Base-by-base conservation (phyloP, 352 stramenopile genomes). In the Pythium volutum region DNA sequence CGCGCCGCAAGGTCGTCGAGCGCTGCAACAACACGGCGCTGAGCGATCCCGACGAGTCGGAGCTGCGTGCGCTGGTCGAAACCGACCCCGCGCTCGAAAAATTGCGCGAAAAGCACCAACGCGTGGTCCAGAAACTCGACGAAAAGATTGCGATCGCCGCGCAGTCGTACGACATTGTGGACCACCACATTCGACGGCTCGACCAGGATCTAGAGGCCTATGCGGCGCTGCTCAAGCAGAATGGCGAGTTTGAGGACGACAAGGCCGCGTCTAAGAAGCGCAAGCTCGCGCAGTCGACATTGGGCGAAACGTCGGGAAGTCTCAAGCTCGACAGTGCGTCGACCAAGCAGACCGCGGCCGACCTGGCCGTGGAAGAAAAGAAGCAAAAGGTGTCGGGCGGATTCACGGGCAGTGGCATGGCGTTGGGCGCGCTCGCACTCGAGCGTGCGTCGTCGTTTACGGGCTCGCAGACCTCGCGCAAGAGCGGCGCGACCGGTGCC, bases 61-160 rank as follows among this genome's bases (percentile, higher is more conserved):
- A 92, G 66, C 70, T 94, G 25, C 76, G 76, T 26, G 71, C 72
- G 60, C 71, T 94, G 34, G 84, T 94, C 38, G 81, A 75, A 20
- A 67, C 75, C 16, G 79, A 91, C 43, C 76, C 73, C 34, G 61
- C 69, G 46, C 60, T 89, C 20, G 50, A 67, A 38, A 67, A 55
- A 9, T 67, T 95, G 23, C 64, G 68, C 12, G 64, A 78, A 34
- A 91, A 85, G 63, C 81, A 88, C 54, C 71, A 86, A 52, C 70
- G 81, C 25, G 85, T 90, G 6, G 73, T 93, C 25, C 83, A 95
- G 69, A 93, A 95, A 59, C 74, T 93, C 53, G 85, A 95, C 67
- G 85, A 95, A 73, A 95, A 95, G 60, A 86, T 93, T 50, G 85
- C 85, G 45, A 95, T 95, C 59, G 85, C 85, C 18, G 81, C 80